Base-by-base conservation (phyloP, 2,329 filamentous ascomycete species). In the Cytospora leucostoma region DNA sequence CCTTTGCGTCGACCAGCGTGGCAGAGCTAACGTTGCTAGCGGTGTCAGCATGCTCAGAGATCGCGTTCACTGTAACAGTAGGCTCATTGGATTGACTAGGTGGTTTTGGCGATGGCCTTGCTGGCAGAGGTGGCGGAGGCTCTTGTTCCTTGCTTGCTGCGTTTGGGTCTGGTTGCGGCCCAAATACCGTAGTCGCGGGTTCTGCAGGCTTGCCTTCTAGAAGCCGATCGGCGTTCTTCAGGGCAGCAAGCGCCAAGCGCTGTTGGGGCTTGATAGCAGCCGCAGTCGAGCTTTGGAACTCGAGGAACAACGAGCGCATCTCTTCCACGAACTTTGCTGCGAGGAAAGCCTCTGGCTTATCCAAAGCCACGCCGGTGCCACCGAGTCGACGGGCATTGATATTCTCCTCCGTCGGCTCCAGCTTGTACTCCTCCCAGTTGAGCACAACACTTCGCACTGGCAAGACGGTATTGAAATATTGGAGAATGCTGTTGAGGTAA, bases 401-500 rank as follows among this genome's bases (percentile, higher is more conserved):
- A 33, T 79, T 83, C 63, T 86, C 83, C 50, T 88, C 86, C 10
- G 83, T 84, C 5, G 91, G 75, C 3, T 89, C 84, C 71, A 95
- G 85, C 67, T 88, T 85, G 70, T 89, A 85, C 5, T 86, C 76
- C 33, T 94, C 87, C 68, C 91, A 92, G 56, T 92, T 81, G 63
- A 96, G 80, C 3, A 97, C 88, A 67, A 97, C 84, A 6, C 95
- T 84, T 56, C 94, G 86, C 35, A 98, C 81, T 2, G 91, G 88
- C 66, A 88, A 89, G 61, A 98, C 86, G 0, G 93, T 96, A 74
- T 96, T 97, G 68, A 97, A 90, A 73, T 96, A 98, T 71, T 99
- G 95, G 11, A 99, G 81, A 56, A 99, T 84, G 76, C 94, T 98
- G 79, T 99, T 99, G 61, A 99, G 82, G 71, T 99, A 99, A 74